These are phyloP conservation scores for Thraustochytrium sp. DNA, from an alignment of 352 stramenopile genomes.

Conservation along the genomic window DNA sequence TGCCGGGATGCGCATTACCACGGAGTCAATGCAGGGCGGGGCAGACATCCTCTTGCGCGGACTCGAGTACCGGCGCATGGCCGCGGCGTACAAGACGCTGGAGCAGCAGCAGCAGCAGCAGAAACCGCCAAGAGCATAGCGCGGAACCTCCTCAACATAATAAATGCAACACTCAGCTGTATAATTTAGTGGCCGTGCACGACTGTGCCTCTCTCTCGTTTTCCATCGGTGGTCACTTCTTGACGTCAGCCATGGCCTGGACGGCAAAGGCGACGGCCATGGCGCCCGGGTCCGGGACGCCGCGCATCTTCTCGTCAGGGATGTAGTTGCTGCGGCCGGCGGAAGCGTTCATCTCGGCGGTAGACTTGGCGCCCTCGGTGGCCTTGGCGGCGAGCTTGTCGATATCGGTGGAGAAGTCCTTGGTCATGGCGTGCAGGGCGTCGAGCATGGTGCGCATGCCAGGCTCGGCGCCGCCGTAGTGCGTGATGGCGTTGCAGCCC, in stretches of 20 bases:
- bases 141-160: too few species aligned
- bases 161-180: too few species aligned
- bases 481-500: conserved; percentile 68
- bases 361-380: conserved; percentile 77
- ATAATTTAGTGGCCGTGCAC: too few species aligned
- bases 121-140: too few species aligned
- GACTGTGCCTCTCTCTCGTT: too few species aligned
- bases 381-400: conserved; percentile 64
- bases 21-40: not conserved
- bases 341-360: conserved; percentile 71
- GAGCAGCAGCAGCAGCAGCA: too few species aligned
- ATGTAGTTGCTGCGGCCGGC: conserved; percentile 86
- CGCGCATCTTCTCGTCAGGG: conserved; percentile 66
- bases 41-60: not conserved
- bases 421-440: conserved; percentile 77
- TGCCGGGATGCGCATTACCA: not conserved
- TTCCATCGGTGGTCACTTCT: too few species aligned
- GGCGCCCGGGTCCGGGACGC: conserved; percentile 86
- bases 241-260: conserved; percentile 50
- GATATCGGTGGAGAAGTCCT: conserved; percentile 11
- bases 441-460: conserved; percentile 95
- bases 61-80: not conserved
- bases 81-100: not conserved
- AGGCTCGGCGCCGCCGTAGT: conserved; percentile 84
- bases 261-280: conserved; percentile 84